These are phyloP conservation scores for Primulina eburnea DNA, from an alignment of 257 asterid species.

Conservation along the genomic window DNA sequence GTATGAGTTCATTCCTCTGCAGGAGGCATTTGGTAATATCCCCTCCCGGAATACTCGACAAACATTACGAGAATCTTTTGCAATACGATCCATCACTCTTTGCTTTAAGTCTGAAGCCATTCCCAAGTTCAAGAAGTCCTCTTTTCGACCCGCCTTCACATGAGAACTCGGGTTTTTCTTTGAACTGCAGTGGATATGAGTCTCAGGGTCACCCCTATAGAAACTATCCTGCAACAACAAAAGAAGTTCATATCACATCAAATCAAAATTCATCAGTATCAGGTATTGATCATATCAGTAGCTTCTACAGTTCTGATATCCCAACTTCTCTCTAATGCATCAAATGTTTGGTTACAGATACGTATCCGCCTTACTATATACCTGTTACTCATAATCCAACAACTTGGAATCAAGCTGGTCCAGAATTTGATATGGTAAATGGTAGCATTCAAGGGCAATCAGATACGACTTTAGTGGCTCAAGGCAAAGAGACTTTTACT, in stretches of 20 bases:
- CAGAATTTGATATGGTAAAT: constrained; percentile 2
- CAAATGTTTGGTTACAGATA: constrained; percentile 5
- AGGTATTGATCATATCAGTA: constrained; percentile 29
- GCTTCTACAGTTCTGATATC: not conserved
- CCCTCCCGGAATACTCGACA: constrained; percentile 48
- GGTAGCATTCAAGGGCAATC: constrained; percentile 15
- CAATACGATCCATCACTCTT: constrained; percentile 36
- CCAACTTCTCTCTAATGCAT: not conserved
- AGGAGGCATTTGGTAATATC: constrained; percentile 59
- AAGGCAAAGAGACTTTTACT: not conserved
- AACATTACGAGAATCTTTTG: constrained; percentile 51
- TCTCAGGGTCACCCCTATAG: constrained; percentile 14
- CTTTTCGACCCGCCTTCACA: constrained; percentile 34
- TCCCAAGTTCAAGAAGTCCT: constrained; percentile 40
- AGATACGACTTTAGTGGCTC: not conserved
- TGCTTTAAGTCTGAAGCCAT: constrained; percentile 38
- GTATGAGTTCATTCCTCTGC: not conserved
- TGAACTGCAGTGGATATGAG: constrained; percentile 25
- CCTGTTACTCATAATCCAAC: constrained; percentile 15
- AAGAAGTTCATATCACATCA: constrained; percentile 3
- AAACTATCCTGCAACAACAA: not conserved
- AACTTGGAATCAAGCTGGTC: constrained; percentile 20
- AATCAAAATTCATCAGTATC: constrained; percentile 25
- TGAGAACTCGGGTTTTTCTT: constrained; percentile 22
- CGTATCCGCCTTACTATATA: constrained; percentile 4